Base-by-base conservation (phyloP, 768 basidiomycete species). In the Suillus paluster region DNA sequence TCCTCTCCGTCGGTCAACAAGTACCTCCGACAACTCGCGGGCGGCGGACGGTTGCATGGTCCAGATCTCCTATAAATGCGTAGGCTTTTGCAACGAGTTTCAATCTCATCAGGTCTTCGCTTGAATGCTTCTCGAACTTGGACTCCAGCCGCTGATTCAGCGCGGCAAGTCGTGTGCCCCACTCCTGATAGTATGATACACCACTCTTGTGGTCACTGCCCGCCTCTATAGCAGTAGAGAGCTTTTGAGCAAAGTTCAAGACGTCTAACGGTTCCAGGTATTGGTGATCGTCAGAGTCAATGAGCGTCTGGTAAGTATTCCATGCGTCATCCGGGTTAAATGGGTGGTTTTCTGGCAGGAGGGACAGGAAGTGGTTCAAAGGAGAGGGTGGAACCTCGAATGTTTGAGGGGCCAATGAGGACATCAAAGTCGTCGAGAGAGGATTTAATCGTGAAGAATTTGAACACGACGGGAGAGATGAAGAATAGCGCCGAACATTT, bases 291-390 rank as follows among this genome's bases (percentile, higher is more conserved):
- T 55, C 54, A 39, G 54, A 55, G 54, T 39, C 23, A 15, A 55
- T 5, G 17, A 55, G 54, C n/a, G 64, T 44, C 58, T 68, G 62
- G 66, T 80, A 84, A 5, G 73, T 69, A 17, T 67, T 57, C 83
- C 83, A 84, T 11, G 79, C 79, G 11, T 72, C 64, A 23, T 80
- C 75, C 39, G 78, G 63, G 60, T 80, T 69, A 53, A 83, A 66
- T 17, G 74, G 61, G 27, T 56, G 7, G 19, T 12, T 23, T 6
- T 61, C 53, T 58, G 44, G 23, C 58, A 75, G 64, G 49, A 73
- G 62, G 49, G 63, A 66, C 36, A 65, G 53, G 61, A 75, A 66
- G 19, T 49, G 34, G 58, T 64, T 63, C 23, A 46, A 54, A 19
- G 45, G 11, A 25, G 36, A 33, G 5, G 53, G 25, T 27, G 63